Base-by-base conservation (phyloP, 345 rosid species). In the Noccaea caerulescens region DNA sequence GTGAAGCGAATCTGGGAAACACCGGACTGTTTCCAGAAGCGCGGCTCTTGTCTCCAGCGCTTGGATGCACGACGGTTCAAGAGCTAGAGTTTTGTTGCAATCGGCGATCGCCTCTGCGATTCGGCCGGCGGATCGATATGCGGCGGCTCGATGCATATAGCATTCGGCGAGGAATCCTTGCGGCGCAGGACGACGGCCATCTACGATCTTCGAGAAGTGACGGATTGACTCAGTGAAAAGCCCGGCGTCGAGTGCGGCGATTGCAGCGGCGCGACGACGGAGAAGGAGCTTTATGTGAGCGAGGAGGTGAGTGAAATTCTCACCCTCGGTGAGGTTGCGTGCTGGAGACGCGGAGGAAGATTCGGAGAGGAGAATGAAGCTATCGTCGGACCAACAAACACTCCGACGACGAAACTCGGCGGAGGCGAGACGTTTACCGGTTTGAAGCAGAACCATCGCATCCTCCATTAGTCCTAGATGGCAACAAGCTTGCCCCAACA, bases 391-490 rank as follows among this genome's bases (percentile, higher is more conserved):
- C 86, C 91, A 84, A 23, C 91, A 86, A 5, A 86, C 73, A 85
- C 96, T 89, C 69, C 85, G 82, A 2, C 91, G 96, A 67, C 99
- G 99, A 80, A 87, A 88, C 59, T 95, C 99, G 18, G 97, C 99
- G 7, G 88, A 81, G 55, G 97, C 88, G 18, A 94, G 85, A 69
- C 99, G 96, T 78, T 89, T 94, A 0, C 96, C 97, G 54, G 93
- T 89, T 70, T 91, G 99, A 49, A 94, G 93, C 0, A 94, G 86
- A 46, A 80, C 96, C 96, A 94, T 84, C 2, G 99, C 97, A 75
- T 94, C 99, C 81, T 94, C 99, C 97, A 94, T 88, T 4, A 94
- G 80, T 39, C 99, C 99, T 1, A 94, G 79, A 63, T 91, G 91
- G 78, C 90, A 84, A 63, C 99, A 94, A 4, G 97, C 99, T 81